These are phyloP conservation scores for Komagataella ulmi DNA, from an alignment of 805 yeast genomes.

Conservation along the genomic window DNA sequence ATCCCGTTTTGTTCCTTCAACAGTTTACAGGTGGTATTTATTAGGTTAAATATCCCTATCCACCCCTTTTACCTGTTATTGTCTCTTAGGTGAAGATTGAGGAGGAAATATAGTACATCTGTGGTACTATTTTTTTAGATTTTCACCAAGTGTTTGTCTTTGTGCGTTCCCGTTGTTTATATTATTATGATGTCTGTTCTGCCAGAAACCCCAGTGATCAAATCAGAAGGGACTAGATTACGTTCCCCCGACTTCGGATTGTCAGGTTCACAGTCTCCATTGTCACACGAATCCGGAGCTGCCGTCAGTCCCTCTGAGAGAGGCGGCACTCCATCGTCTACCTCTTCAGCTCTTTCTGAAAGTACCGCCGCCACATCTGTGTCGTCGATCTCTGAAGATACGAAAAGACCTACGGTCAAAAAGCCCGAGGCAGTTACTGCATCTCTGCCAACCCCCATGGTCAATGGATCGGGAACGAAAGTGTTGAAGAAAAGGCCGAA, in stretches of 20 bases:
- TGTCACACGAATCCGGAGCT: background rate
- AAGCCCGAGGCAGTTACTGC: background rate
- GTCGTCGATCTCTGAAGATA: constrained; percentile 5
- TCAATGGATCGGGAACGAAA: constrained; percentile 6
- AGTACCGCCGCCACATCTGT: constrained; percentile 3
- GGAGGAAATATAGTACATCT: background rate
- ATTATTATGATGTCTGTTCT: background rate
- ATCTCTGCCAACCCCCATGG: constrained; percentile 2
- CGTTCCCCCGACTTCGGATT: background rate
- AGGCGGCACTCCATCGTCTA: background rate
- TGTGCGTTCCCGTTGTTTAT: background rate
- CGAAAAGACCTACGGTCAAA: background rate
- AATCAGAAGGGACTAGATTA: background rate
- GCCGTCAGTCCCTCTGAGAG: background rate
- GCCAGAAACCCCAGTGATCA: background rate
- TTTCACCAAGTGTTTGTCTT: constrained; percentile 2
- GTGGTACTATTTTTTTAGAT: constrained; percentile 5
- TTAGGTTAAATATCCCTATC: constrained; percentile 7
- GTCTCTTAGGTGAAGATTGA: background rate
- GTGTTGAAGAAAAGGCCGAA: constrained; percentile 6
- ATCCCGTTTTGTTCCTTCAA: background rate
- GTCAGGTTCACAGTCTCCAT: background rate
- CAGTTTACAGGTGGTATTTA: constrained; percentile 5
- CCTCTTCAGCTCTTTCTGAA: constrained; percentile 1
- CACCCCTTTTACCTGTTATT: background rate